These are phyloP conservation scores for Amanita pallidorosea DNA, from an alignment of 768 basidiomycete genomes.

Conservation along the genomic window DNA sequence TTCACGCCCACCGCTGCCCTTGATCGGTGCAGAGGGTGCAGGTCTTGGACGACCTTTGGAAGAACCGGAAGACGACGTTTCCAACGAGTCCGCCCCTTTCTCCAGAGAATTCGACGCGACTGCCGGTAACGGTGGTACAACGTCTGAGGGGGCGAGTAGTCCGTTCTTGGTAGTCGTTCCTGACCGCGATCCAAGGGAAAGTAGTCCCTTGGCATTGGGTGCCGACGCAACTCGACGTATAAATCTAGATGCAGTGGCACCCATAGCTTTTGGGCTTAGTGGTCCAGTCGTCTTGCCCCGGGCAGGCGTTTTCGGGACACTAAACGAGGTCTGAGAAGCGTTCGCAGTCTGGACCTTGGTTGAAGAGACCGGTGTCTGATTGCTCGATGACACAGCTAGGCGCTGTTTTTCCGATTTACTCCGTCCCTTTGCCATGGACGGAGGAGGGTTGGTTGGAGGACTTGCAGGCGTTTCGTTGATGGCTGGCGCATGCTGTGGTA, in stretches of 20 bases:
- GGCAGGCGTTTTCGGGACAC: constrained; percentile 22
- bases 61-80: constrained; percentile 70
- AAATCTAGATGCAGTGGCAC: constrained; percentile 75
- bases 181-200: constrained; percentile 50
- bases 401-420: constrained; percentile 34
- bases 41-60: constrained; percentile 39
- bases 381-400: constrained; percentile 15
- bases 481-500: constrained; percentile 23
- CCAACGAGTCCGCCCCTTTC: constrained; percentile 59
- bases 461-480: constrained; percentile 28
- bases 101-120: constrained; percentile 39
- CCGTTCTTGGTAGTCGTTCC: constrained; percentile 64
- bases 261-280: constrained; percentile 57
- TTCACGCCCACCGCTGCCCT: constrained; percentile 32
- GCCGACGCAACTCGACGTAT: constrained; percentile 94
- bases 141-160: constrained; percentile 59
- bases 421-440: not conserved
- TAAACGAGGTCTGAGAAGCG: constrained; percentile 36
- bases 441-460: constrained; percentile 1
- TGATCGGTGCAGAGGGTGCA: constrained; percentile 18
- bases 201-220: constrained; percentile 90
- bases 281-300: constrained; percentile 41
- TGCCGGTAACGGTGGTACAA: constrained; percentile 44
- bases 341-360: constrained; percentile 30
- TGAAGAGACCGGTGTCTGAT: constrained; percentile 15